Base-by-base conservation (phyloP, 306 rosid genomes). In the Citrullus colocynthis region DNA sequence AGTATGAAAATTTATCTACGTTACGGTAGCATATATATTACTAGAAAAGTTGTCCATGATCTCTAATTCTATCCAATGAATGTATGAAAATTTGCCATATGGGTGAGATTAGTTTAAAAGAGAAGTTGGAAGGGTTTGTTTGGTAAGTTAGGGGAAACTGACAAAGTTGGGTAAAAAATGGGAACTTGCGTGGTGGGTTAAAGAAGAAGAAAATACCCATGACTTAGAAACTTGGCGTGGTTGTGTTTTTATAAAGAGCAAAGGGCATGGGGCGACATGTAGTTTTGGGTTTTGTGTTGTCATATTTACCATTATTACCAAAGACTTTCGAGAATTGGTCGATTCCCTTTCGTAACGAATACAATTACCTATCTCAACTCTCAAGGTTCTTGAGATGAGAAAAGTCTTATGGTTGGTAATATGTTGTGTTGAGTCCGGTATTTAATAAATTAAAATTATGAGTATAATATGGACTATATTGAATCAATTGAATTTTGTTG, bases 171-270 rank as follows among this genome's bases (percentile, higher is more conserved):
- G 32, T 39, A 7, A 69, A 69, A 21, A 45, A 45, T 48, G 76
- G 76, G 52, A 70, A 39, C 9, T 70, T 70, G 75, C 54, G 56
- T 70, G 75, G 75, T 70, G 75, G n/a, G 75, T 70, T 42, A 39
- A 70, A 69, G 15, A 15, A 42, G 49, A 65, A 17, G 11, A 66
- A 9, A n/a, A 69, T 18, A 41, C 54, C 74, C 74, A 69, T 69
- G n/a, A 69, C 74, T n/a, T 69, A 0, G 5, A 18, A 42, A 20
- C 54, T 69, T 69, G 51, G 36, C 55, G 55, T 69, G 74, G 36
- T 6, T 69, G 34, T 69, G 36, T 21, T 70, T 20, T n/a, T 67
- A 6, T 8, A 20, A 14, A 69, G 75, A 6, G 9, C 2, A 11
- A 5, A 3, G 18, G 54, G 36, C 18, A 69, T 69, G 75, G 55